Percentiles rank a stretch among this genome's conserved stretches.
Conservation (phyloP, 2,329 filamentous ascomycete genomes). For the Mycogone perniciosa region DNA sequence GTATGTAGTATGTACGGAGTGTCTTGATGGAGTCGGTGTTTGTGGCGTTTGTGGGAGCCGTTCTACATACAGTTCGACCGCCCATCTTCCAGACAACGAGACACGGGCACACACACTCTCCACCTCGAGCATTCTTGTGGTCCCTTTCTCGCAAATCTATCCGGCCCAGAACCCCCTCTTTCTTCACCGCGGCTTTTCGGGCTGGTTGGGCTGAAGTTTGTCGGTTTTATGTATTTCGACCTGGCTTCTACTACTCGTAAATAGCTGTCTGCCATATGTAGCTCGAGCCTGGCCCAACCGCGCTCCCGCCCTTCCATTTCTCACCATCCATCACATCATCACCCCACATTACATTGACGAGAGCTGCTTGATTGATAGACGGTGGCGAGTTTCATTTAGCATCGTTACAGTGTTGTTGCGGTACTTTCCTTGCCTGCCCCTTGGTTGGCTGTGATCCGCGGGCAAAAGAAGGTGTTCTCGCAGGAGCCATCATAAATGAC, state of each 20-base stretch:
- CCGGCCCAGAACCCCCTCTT: neutral
- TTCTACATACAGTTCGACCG: too few species aligned
- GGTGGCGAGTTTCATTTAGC: neutral
- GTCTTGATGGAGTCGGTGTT: too few species aligned
- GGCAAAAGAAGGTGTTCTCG: neutral
- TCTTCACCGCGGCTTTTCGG: constrained; percentile 8
- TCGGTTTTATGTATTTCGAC: neutral
- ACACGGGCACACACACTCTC: too few species aligned
- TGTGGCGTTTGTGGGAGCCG: too few species aligned
- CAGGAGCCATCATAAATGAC: neutral
- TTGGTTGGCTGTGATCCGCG: neutral
- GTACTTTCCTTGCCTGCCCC: neutral
- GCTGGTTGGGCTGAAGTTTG: constrained; percentile 6
- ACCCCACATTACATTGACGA: neutral
- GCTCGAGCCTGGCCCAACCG: constrained; percentile 8
- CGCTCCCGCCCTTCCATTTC: constrained; percentile 8
- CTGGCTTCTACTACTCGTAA: neutral
- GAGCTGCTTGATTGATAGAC: neutral
- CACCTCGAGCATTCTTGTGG: too few species aligned
- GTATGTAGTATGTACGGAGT: too few species aligned
- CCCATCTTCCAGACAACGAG: too few species aligned
- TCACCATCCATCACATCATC: constrained; percentile 5
- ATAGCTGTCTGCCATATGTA: constrained; percentile 10
- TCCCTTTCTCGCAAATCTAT: neutral
- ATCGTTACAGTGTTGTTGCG: constrained; percentile 1